phyloP scores from a whole-genome alignment of 2,329 filamentous ascomycete species.

The Aspergillaceae sp. region DNA sequence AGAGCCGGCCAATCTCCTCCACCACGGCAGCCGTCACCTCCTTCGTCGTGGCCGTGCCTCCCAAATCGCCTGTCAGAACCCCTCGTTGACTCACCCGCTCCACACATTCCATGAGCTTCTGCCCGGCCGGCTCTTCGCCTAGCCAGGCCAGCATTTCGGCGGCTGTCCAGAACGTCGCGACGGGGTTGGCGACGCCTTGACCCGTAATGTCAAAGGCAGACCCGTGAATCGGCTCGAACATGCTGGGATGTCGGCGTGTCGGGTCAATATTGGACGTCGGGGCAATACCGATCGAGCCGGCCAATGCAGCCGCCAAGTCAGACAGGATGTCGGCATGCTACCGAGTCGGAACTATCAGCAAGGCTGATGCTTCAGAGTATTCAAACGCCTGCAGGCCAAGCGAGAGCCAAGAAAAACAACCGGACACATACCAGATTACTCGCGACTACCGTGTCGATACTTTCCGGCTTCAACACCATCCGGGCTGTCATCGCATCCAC shows the following conservation, averaged over 20 bases:
- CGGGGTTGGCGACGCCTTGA: constrained; percentile 52
- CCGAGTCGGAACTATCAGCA: neutral
- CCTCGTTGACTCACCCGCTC: constrained; percentile 52
- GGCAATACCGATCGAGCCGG: constrained; percentile 63
- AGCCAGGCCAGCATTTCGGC: constrained; percentile 60
- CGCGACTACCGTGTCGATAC: constrained; percentile 55
- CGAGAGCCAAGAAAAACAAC: too few species aligned
- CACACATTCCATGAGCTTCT: constrained; percentile 49
- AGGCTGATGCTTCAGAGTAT: too few species aligned
- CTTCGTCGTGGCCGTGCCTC: constrained; percentile 49
- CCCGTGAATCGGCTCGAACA: constrained; percentile 58
- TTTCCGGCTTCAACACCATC: constrained; percentile 54
- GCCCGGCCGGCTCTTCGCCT: constrained; percentile 50
- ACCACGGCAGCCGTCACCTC: constrained; percentile 52
- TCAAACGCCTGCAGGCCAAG: too few species aligned
- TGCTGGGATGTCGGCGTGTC: constrained; percentile 49
- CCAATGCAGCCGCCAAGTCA: constrained; percentile 60
- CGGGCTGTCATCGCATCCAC: constrained; percentile 59
- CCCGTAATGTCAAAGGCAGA: constrained; percentile 58
- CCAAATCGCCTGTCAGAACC: constrained; percentile 52
- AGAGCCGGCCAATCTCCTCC: constrained; percentile 41
- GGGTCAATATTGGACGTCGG: constrained; percentile 62
- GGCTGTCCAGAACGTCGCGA: constrained; percentile 61
- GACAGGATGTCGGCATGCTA: constrained; percentile 58
- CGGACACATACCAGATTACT: constrained; percentile 43